phyloP scores from a whole-genome alignment of 192 early-diverging fungal genomes.

The Cetraspora pellucida region DNA sequence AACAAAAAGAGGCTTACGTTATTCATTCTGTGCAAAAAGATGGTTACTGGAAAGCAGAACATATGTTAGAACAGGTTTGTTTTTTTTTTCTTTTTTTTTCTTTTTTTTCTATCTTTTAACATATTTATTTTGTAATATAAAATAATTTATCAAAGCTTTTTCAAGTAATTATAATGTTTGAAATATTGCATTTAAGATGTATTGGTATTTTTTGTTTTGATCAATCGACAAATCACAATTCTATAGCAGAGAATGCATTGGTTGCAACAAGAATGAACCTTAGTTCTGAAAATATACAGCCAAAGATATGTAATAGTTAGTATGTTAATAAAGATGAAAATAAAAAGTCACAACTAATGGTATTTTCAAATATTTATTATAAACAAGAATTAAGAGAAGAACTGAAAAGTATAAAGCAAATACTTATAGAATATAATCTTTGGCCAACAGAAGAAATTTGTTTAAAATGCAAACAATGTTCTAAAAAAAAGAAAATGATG shows the following conservation, averaged over 20 bases:
- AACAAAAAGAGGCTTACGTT: not conserved
- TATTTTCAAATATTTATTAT: slow-evolving; percentile 35
- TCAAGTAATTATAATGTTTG: slow-evolving; percentile 36
- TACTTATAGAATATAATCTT: slow-evolving; percentile 33
- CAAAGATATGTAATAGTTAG: too few relatives aligned
- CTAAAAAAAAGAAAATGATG: slow-evolving; percentile 14
- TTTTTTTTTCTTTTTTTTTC: too few relatives aligned
- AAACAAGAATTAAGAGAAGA: slow-evolving; percentile 38
- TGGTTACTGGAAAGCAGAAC: slow-evolving; percentile 10
- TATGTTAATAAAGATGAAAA: slow-evolving; percentile 1
- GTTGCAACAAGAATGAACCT: too few relatives aligned
- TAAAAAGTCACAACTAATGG: slow-evolving; percentile 29
- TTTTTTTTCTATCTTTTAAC: not conserved
- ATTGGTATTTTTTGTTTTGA: too few relatives aligned
- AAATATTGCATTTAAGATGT: slow-evolving; percentile 23
- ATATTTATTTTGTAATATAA: not conserved
- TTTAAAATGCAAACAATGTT: slow-evolving; percentile 33
- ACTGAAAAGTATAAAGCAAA: slow-evolving; percentile 40
- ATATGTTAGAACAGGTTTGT: not conserved
- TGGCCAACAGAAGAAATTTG: slow-evolving; percentile 30
- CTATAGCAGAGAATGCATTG: too few relatives aligned
- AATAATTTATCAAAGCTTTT: not conserved
- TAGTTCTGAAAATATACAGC: too few relatives aligned
- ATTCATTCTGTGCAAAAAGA: not conserved
- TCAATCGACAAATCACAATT: too few relatives aligned